phyloP scores from a whole-genome alignment of 2,329 filamentous ascomycete genomes.

The Whalleya microplaca region DNA sequence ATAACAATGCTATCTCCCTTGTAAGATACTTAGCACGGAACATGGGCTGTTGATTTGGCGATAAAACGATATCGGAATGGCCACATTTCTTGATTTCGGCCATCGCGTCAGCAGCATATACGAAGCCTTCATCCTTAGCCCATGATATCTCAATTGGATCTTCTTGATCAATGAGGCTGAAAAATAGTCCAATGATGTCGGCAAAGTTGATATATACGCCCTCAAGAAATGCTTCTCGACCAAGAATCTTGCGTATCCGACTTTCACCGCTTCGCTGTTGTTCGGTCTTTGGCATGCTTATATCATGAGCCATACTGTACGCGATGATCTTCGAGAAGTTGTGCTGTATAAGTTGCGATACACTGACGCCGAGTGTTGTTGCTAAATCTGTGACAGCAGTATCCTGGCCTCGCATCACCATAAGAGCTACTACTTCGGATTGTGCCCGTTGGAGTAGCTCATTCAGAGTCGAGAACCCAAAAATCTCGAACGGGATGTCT shows the following conservation, averaged over 20 bases:
- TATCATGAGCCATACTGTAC: slow-evolving; percentile 81
- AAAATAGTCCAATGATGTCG: slow-evolving; percentile 75
- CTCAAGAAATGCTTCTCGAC: slow-evolving; percentile 64
- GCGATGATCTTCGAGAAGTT: slow-evolving; percentile 81
- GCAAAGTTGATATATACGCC: slow-evolving; percentile 73
- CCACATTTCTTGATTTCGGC: slow-evolving; percentile 70
- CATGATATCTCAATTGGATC: slow-evolving; percentile 72
- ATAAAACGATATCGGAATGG: slow-evolving; percentile 66
- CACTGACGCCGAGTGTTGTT: slow-evolving; percentile 55
- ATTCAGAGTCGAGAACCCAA: slow-evolving; percentile 72
- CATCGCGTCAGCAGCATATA: slow-evolving; percentile 66
- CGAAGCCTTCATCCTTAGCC: slow-evolving; percentile 59
- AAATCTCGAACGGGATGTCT: slow-evolving; percentile 83
- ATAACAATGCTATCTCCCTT: slow-evolving; percentile 78
- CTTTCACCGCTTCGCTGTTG: slow-evolving; percentile 63
- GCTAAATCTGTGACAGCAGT: slow-evolving; percentile 65
- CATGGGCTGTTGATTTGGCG: slow-evolving; percentile 81
- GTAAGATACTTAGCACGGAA: slow-evolving; percentile 80
- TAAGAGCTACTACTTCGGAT: slow-evolving; percentile 77
- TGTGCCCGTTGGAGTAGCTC: slow-evolving; percentile 73
- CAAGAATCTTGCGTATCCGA: slow-evolving; percentile 70
- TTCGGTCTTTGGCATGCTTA: slow-evolving; percentile 48
- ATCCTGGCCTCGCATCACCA: slow-evolving; percentile 79
- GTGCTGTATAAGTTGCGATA: slow-evolving; percentile 61
- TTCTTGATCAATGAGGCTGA: slow-evolving; percentile 79